A percentile compares a stretch with the other conserved stretches of the same genome.
Conservation (phyloP, 805 yeast species). For the Pichia manshurica region DNA sequence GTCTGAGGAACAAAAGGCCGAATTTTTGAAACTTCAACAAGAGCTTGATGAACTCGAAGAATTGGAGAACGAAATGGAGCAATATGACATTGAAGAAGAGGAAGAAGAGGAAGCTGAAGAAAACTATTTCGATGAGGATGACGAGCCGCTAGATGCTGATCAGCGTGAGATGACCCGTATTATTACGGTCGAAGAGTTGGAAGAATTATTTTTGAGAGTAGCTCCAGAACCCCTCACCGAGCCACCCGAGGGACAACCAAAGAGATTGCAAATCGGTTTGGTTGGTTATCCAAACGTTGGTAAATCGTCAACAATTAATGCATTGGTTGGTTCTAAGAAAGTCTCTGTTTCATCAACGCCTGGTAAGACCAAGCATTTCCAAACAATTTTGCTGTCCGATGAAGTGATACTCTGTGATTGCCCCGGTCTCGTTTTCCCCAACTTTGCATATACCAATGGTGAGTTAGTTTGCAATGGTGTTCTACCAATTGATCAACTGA, state of each 20-base stretch:
- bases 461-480: constrained; percentile 98
- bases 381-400: constrained; percentile 81
- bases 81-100: constrained; percentile 17
- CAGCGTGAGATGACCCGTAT: constrained; percentile 55
- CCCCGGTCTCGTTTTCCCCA: constrained; percentile 98
- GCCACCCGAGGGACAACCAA: constrained; percentile 51
- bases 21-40: constrained; percentile 14
- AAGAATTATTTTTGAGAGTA: constrained; percentile 63
- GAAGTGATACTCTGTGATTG: constrained; percentile 91
- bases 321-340: constrained; percentile 90
- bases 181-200: constrained; percentile 78
- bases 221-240: constrained; percentile 64
- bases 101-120: constrained; percentile 24
- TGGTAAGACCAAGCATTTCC: constrained; percentile 98
- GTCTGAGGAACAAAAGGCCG: constrained; percentile 20
- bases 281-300: constrained; percentile 94
- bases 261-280: constrained; percentile 79
- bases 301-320: constrained; percentile 91
- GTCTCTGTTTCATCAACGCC: constrained; percentile 99
- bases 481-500: constrained; percentile 93
- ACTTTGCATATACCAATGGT: constrained; percentile 93
- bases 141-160: constrained; percentile 22
- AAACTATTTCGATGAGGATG: constrained; percentile 29
- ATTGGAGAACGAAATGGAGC: constrained; percentile 13
- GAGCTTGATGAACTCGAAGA: constrained; percentile 19